Evolutionary conservation across 768 basidiomycete species (phyloP).

Genomic region (Mycena venus): DNA sequence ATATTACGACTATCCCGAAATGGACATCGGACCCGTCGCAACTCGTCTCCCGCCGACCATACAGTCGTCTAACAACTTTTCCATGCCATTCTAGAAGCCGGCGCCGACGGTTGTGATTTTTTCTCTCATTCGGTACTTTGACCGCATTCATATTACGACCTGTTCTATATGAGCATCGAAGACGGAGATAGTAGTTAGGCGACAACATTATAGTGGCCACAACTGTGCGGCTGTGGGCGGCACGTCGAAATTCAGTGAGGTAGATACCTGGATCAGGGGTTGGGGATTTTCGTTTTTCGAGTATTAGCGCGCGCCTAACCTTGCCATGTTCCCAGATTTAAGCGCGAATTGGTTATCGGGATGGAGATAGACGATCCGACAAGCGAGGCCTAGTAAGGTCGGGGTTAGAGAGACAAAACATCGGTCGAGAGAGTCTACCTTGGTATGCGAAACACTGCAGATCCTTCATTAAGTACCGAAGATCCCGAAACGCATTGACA

Average conservation of each 20-base stretch:
- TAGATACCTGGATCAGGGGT: conserved; percentile 74
- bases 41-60: background rate
- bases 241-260: conserved; percentile 85
- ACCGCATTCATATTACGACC: background rate
- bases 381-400: conserved; percentile 67
- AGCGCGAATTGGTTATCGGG: conserved; percentile 82
- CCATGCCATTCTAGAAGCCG: no score
- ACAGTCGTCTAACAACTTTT: no score
- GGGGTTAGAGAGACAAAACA: background rate
- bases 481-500: background rate
- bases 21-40: no score
- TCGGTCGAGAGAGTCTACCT: conserved; percentile 43
- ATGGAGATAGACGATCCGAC: conserved; percentile 86
- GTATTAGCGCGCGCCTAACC: conserved; percentile 55
- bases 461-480: background rate
- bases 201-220: conserved; percentile 83
- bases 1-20: no score
- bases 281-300: background rate
- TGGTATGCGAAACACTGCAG: conserved; percentile 88
- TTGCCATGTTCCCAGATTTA: conserved; percentile 96
- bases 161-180: background rate
- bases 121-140: no score
- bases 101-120: background rate
- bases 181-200: no score
- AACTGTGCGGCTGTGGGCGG: conserved; percentile 73